Evolutionary conservation across 1,139 yeast genomes (phyloP), one percentile per base, ranked within the genome.

Genomic region (Kodamaea alishanica): DNA sequence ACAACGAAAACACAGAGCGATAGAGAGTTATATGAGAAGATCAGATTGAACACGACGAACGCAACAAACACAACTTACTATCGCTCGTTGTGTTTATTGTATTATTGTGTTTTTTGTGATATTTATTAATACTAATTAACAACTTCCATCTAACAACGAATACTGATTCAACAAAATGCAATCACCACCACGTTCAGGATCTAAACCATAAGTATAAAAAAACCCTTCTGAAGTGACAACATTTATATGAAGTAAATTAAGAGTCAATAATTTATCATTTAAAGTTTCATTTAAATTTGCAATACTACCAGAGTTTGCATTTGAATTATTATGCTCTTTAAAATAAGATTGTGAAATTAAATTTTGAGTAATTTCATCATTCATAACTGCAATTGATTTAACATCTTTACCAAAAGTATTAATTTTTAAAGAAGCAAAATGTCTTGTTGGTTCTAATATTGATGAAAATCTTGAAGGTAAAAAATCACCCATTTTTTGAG

Each of bases 141-240:
- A 24, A 24, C 42, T 32, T 15, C 51, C 60, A 31, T 65, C 72
- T 28, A 67, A 52, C 37, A 70, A 56, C 23, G 84, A 75, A 56
- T 79, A 81, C 56, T 86, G 95, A 46, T 81, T 79, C 37, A 87
- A 65, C 40, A 88, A 65, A 30, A 84, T 80, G 61, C 98, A 90
- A 55, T 92, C 97, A 5, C 97, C 97, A 2, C 97, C 97, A 41
- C 92, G 66, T 46, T 83, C 95, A 0, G 94, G 83, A 54, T 90
- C 95, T 42, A 92, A 69, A 0, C 89, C 88, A 59, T 87, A 92
- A 41, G 84, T 89, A 58, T 85, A 88, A 52, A 86, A 84, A 46
- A 76, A 75, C 0, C 98, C 98, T 44, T 87, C 95, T 0, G 94
- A 79, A 0, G 96, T 87, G 5, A 89, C 84, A 12, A 90, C 96